Percentiles rank a stretch among this genome's conserved stretches.
Evolutionary conservation across 2,329 filamentous ascomycete species (phyloP).

Genomic region (Sporothrix mexicana): DNA sequence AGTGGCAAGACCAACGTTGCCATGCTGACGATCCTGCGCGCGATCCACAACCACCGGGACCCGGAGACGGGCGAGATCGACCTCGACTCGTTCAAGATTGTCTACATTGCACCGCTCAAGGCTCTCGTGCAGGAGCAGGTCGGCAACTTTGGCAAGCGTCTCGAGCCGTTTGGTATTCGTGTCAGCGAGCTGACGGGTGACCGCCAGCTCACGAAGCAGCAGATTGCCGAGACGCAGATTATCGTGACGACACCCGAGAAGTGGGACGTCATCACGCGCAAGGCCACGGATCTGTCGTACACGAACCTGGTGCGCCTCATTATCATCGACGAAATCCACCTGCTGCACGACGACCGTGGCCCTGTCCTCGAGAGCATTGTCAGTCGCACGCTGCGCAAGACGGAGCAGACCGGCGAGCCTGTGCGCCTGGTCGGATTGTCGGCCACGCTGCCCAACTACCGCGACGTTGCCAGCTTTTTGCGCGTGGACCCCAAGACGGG

Average conservation of each 20-base stretch:
- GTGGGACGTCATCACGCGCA: slow-evolving; percentile 98
- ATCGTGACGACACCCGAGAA: slow-evolving; percentile 99
- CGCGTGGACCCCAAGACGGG: slow-evolving; percentile 85
- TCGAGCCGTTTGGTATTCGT: slow-evolving; percentile 88
- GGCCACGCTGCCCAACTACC: slow-evolving; percentile 94
- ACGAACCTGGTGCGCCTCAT: slow-evolving; percentile 95
- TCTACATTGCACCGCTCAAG: slow-evolving; percentile 96
- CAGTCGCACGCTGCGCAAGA: slow-evolving; percentile 87
- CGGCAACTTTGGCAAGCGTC: slow-evolving; percentile 90
- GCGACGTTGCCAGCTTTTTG: slow-evolving; percentile 93
- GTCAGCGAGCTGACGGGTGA: slow-evolving; percentile 98
- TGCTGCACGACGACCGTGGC: slow-evolving; percentile 95
- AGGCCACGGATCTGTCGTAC: slow-evolving; percentile 95
- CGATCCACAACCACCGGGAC: slow-evolving; percentile 94
- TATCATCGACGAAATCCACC: slow-evolving; percentile 97
- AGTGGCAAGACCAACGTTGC: slow-evolving; percentile 99
- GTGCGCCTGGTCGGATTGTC: slow-evolving; percentile 92
- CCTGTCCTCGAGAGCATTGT: slow-evolving; percentile 97
- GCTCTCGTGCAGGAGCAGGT: slow-evolving; percentile 97
- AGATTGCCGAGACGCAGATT: slow-evolving; percentile 96
- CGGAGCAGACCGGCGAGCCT: slow-evolving; percentile 91
- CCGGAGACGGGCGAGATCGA: slow-evolving; percentile 90
- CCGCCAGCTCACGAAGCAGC: slow-evolving; percentile 96
- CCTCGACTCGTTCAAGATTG: slow-evolving; percentile 96
- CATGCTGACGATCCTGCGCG: slow-evolving; percentile 94